Conservation (phyloP, 805 yeast species). For the Kodamaea kakaduensis region DNA sequence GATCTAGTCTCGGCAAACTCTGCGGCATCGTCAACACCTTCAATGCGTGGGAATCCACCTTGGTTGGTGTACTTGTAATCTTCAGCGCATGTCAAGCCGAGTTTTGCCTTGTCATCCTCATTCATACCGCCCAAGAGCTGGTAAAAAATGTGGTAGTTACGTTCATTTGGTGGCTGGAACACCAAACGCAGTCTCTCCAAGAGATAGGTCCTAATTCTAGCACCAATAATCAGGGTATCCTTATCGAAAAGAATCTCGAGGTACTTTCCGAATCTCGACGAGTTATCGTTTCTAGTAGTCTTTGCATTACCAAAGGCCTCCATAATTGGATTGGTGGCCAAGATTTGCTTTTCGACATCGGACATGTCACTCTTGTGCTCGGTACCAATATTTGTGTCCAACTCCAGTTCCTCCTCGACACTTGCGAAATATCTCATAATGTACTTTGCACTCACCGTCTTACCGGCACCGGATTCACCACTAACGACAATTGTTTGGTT, state of each 20-base stretch:
- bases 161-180: slow-evolving; percentile 84
- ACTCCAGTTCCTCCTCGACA: slow-evolving; percentile 56
- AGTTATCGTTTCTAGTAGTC: slow-evolving; percentile 94
- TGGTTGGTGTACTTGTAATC: slow-evolving; percentile 83
- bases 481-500: slow-evolving; percentile 96
- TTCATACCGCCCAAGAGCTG: slow-evolving; percentile 77
- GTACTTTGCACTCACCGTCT: slow-evolving; percentile 93
- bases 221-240: slow-evolving; percentile 81
- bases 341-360: slow-evolving; percentile 85
- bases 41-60: slow-evolving; percentile 72
- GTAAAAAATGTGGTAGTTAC: slow-evolving; percentile 93
- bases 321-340: slow-evolving; percentile 96
- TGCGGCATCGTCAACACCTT: slow-evolving; percentile 74
- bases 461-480: slow-evolving; percentile 99
- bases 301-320: slow-evolving; percentile 99
- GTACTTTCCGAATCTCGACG: slow-evolving; percentile 96
- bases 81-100: slow-evolving; percentile 59
- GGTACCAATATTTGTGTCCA: slow-evolving; percentile 30
- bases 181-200: slow-evolving; percentile 92
- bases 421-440: slow-evolving; percentile 97
- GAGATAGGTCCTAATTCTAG: slow-evolving; percentile 86
- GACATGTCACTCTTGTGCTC: slow-evolving; percentile 63
- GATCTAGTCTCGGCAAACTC: slow-evolving; percentile 75
- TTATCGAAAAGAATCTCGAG: slow-evolving; percentile 83
- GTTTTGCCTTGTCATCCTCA: slow-evolving; percentile 48